Evolutionary conservation across 2,329 filamentous ascomycete genomes (phyloP), one percentile per base, ranked within the genome.

Genomic region (Fusarium sp.): DNA sequence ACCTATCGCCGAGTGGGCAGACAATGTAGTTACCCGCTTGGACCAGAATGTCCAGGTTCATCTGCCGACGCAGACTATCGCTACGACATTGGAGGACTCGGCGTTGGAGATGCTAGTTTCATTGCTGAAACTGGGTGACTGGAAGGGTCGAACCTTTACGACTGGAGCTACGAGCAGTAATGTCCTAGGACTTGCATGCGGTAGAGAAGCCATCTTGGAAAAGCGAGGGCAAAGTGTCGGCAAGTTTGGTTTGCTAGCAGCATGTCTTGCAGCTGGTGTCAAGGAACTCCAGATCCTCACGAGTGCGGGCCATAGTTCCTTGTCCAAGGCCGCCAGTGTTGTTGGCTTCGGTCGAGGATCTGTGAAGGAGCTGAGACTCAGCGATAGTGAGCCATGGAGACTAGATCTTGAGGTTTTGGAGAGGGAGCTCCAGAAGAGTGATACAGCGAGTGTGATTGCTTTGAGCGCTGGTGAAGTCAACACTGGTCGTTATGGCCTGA

Each of bases 401-500:
- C 85, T 97, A 68, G 89, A 97, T 73, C 75, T 97, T 8, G 83
- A 84, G 4, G 82, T 82, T 5, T 82, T 97, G 3, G 89, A 93
- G 78, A 79, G 78, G 47, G 85, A 88, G 60, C 82, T 97, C 18
- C 76, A 71, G 60, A 80, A 78, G 38, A 71, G 73, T 1, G 85
- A 85, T 5, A 85, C 87, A 15, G 92, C 87, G n/a, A 92, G 86
- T 52, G 93, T 98, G 65, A 88, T 98, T 40, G 89, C 87, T 7
- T 82, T 97, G n/a, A 94, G 93, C 44, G 92, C 91, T 8, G 93
- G 93, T 2, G 95, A 98, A 80, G 93, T 98, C 29, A 98, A 98
- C 74, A 97, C 94, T 0, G 94, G 94, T 1, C 84, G 90, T 8
- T 98, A 94, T 78, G 91, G 93, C 6, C 71, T 81, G 22, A 29